A percentile compares a stretch with the other conserved stretches of the same genome.
Evolutionary conservation across 2,329 filamentous ascomycete species (phyloP).

Genomic region (Madurella mycetomatis): DNA sequence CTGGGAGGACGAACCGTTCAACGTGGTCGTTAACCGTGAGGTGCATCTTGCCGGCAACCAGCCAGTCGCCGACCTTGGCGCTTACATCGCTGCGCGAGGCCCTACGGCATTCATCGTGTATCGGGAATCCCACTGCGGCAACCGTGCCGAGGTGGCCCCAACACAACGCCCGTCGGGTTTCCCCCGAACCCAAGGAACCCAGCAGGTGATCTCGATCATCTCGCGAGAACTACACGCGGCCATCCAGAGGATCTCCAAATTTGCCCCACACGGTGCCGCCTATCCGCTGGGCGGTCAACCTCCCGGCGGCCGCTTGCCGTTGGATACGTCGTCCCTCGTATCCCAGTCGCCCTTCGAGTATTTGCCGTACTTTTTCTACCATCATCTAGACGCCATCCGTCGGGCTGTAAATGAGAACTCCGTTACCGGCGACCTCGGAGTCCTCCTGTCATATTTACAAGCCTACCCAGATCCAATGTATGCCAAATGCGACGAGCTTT

Average conservation of each 20-base stretch:
- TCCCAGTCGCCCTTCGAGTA: neutral
- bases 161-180: neutral
- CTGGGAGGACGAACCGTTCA: neutral
- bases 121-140: neutral
- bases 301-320: neutral
- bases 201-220: neutral
- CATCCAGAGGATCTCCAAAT: neutral
- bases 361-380: neutral
- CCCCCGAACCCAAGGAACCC: neutral
- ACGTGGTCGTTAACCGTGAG: neutral
- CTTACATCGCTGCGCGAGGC: neutral
- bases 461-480: constrained; percentile 1
- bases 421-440: neutral
- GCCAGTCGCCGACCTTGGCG: neutral
- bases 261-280: neutral
- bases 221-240: neutral
- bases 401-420: neutral
- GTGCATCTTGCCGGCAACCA: neutral
- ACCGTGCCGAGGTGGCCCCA: neutral
- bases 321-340: neutral
- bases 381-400: neutral
- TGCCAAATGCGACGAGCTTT: neutral
- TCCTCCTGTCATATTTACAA: neutral
- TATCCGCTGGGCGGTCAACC: neutral
- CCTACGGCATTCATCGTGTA: neutral